These are phyloP conservation scores for Orbilia quercus DNA, from an alignment of 2,329 filamentous ascomycete species.

Conservation along the genomic window DNA sequence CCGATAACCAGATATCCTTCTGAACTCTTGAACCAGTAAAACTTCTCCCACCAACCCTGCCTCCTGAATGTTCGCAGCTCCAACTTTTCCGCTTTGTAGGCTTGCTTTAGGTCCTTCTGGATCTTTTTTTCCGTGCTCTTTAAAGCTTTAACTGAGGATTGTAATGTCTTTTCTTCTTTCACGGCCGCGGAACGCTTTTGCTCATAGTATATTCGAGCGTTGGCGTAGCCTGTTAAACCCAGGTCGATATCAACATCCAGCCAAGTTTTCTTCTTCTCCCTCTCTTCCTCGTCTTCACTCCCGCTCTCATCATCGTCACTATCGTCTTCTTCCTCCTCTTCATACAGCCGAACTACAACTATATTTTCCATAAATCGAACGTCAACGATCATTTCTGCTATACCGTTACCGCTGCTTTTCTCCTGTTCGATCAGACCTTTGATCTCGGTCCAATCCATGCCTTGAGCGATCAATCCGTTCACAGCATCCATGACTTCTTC, in stretches of 20 bases:
- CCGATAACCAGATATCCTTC: slow-evolving; percentile 93
- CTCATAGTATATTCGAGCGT: slow-evolving; percentile 90
- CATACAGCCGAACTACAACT: slow-evolving; percentile 80
- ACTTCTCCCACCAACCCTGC: slow-evolving; percentile 97
- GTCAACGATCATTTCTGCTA: slow-evolving; percentile 87
- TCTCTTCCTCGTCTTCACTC: slow-evolving; percentile 64
- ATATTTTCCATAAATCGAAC: slow-evolving; percentile 90
- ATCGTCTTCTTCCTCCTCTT: slow-evolving; percentile 73
- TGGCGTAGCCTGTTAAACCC: slow-evolving; percentile 82
- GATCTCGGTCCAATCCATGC: slow-evolving; percentile 98
- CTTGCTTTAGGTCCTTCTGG: slow-evolving; percentile 82
- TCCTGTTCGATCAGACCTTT: slow-evolving; percentile 88
- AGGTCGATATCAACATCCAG: slow-evolving; percentile 87
- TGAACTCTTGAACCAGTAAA: slow-evolving; percentile 91
- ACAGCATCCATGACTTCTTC: slow-evolving; percentile 93
- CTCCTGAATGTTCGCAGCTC: slow-evolving; percentile 83
- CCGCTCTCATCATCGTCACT: slow-evolving; percentile 66
- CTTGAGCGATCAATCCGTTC: slow-evolving; percentile 88
- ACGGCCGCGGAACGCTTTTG: slow-evolving; percentile 84
- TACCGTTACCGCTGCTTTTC: slow-evolving; percentile 80
- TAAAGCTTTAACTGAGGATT: slow-evolving; percentile 82
- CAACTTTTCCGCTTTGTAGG: slow-evolving; percentile 90
- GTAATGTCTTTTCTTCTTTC: slow-evolving; percentile 86
- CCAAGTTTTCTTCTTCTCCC: slow-evolving; percentile 62
- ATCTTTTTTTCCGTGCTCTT: slow-evolving; percentile 94